Evolutionary conservation across 1,139 yeast genomes (phyloP), one percentile per base, ranked within the genome.

Genomic region (Blastobotrys ciferrii): DNA sequence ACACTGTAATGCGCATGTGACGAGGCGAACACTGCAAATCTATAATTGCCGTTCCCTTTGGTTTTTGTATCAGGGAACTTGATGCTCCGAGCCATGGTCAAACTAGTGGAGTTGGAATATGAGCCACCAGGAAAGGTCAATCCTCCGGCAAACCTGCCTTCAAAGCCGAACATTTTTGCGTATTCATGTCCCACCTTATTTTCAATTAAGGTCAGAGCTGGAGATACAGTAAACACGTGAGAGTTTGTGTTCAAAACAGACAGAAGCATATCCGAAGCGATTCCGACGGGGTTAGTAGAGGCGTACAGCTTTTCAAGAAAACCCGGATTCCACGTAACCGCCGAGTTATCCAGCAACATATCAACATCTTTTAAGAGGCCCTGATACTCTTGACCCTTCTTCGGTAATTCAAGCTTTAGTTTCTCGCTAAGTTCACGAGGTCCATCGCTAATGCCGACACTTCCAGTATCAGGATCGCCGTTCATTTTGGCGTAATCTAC

Each of bases 61-160:
- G 69, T 62, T 61, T 84, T 85, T 0, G 95, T 84, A 13, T 83
- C 85, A 0, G 95, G 95, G 59, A 62, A 84, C 53, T 77, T 66
- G 39, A 76, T 70, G 39, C 86, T 73, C 57, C 95, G 71, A 0
- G 95, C 96, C 64, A 84, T 81, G 56, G 86, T 92, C 68, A 87
- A 65, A 49, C 88, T 80, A 2, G 95, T 86, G 47, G 85, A 77
- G 65, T 87, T 87, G 14, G 95, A 85, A 81, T 91, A 87, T 3
- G 92, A 83, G 0, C 96, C 96, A 12, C 96, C 96, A 30, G 91
- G 79, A 65, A 87, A 85, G 0, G 96, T 87, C 58, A 87, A 71
- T 0, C 96, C 96, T 19, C 95, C 96, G 43, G 91, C 78, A 31
- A 73, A 71, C 4, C 69, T 67, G 4, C 74, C 75, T 14, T 65